These are phyloP conservation scores for Plasmodium falciparum DNA, from an alignment of 169 alveolate genomes.

Conservation along the genomic window DNA sequence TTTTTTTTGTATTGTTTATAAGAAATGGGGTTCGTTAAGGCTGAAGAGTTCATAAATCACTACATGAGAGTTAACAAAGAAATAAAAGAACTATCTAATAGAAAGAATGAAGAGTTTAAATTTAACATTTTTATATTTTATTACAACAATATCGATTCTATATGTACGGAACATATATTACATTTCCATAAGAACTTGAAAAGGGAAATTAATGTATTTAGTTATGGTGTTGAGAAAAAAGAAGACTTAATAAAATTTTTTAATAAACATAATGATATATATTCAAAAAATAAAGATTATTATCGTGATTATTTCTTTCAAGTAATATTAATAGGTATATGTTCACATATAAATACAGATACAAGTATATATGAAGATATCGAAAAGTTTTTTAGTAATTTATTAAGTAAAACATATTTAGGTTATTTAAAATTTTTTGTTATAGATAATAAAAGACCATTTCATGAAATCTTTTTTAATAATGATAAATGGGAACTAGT, in stretches of 20 bases:
- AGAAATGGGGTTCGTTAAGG: slow-evolving; percentile 62
- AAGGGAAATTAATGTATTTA: slow-evolving; percentile 40
- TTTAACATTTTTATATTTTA: slow-evolving; percentile 50
- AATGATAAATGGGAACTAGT: slow-evolving; percentile 62
- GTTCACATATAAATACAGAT: slow-evolving; percentile 64
- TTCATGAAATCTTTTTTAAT: slow-evolving; percentile 33
- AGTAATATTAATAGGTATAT: slow-evolving; percentile 44
- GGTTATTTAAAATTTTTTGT: slow-evolving; percentile 60
- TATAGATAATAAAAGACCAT: slow-evolving; percentile 57
- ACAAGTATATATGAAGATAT: slow-evolving; percentile 16
- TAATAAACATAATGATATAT: slow-evolving; percentile 53
- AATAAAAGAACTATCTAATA: slow-evolving; percentile 24
- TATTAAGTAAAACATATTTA: slow-evolving; percentile 14
- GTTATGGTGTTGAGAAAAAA: slow-evolving; percentile 57
- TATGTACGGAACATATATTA: slow-evolving; percentile 65
- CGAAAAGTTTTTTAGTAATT: slow-evolving; percentile 23
- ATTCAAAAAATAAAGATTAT: slow-evolving; percentile 31
- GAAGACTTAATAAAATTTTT: slow-evolving; percentile 33
- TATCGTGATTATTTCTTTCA: slow-evolving; percentile 47
- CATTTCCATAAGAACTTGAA: slow-evolving; percentile 53
- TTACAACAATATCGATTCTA: slow-evolving; percentile 37
- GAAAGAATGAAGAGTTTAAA: slow-evolving; percentile 69
- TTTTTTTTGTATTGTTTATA: not conserved
- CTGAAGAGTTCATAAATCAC: slow-evolving; percentile 61
- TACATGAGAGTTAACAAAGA: slow-evolving; percentile 62